Conservation (phyloP, 495 filamentous ascomycete genomes). For the Penicillium psychrofluorescens region DNA sequence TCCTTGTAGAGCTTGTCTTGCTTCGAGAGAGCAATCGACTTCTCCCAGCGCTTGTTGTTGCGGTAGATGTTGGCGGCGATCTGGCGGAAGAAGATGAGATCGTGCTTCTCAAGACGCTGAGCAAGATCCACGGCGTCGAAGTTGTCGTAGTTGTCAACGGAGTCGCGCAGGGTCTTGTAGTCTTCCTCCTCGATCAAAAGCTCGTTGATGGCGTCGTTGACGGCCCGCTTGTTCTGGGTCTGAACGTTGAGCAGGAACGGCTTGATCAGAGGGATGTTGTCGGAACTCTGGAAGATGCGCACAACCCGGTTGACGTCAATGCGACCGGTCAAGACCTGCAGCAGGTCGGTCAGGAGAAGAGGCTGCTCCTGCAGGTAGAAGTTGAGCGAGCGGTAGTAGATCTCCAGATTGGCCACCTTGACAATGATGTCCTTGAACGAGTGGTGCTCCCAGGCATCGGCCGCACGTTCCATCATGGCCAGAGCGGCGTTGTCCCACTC, state of each 20-base stretch:
- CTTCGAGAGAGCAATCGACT: constrained; percentile 97
- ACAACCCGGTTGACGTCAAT: constrained; percentile 99
- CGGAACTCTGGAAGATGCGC: constrained; percentile 95
- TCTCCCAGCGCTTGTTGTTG: constrained; percentile 99
- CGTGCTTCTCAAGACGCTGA: constrained; percentile 87
- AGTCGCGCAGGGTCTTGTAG: constrained; percentile 96
- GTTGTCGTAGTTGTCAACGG: constrained; percentile 97
- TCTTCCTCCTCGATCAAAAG: constrained; percentile 98
- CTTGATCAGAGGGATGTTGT: constrained; percentile 98
- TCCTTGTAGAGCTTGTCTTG: constrained; percentile 99
- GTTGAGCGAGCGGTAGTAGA: constrained; percentile 96
- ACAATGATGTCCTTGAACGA: constrained; percentile 98
- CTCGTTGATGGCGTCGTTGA: constrained; percentile 98
- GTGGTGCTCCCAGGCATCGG: constrained; percentile 99
- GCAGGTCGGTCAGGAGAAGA: constrained; percentile 86
- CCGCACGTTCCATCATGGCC: constrained; percentile 98
- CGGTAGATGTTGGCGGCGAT: constrained; percentile 98
- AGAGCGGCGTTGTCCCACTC: constrained; percentile 98
- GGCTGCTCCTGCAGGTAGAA: constrained; percentile 98
- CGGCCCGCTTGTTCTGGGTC: constrained; percentile 91
- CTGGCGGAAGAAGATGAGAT: constrained; percentile 98
- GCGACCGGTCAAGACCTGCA: constrained; percentile 82
- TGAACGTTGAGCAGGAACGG: constrained; percentile 97
- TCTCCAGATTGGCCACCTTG: constrained; percentile 97
- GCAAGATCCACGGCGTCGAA: constrained; percentile 97